Evolutionary conservation across 805 yeast genomes (phyloP).

Genomic region (Monosporozyma servazzii): DNA sequence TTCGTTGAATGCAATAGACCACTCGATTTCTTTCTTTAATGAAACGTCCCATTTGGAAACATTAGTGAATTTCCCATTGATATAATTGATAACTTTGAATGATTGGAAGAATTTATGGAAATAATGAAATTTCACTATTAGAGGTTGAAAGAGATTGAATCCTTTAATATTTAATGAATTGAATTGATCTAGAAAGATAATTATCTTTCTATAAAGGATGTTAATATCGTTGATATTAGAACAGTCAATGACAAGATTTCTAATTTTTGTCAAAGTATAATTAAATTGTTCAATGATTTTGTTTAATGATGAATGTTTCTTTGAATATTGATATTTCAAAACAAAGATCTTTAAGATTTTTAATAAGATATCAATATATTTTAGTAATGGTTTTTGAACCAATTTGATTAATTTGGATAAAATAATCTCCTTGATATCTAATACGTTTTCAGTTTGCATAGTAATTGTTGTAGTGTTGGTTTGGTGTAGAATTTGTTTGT

Average conservation of each 20-base stretch:
- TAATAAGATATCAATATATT: constrained; percentile 18
- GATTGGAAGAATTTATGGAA: constrained; percentile 1
- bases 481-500: not conserved
- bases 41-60: not conserved
- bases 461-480: not conserved
- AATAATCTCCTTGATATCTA: not conserved
- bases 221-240: not conserved
- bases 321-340: not conserved
- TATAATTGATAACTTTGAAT: not conserved
- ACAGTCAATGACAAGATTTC: not conserved
- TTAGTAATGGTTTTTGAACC: constrained; percentile 14
- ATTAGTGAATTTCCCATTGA: not conserved
- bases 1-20: not conserved
- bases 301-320: not conserved
- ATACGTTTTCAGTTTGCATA: not conserved
- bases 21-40: not conserved
- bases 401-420: not conserved
- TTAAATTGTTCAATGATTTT: not conserved
- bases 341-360: constrained; percentile 4
- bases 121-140: constrained; percentile 1
- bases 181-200: constrained; percentile 1
- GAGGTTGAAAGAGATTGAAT: not conserved
- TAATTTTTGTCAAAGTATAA: not conserved
- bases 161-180: not conserved
- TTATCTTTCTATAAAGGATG: not conserved